Conservation (phyloP, 179 eudicot species). For the Beta lomatogona region DNA sequence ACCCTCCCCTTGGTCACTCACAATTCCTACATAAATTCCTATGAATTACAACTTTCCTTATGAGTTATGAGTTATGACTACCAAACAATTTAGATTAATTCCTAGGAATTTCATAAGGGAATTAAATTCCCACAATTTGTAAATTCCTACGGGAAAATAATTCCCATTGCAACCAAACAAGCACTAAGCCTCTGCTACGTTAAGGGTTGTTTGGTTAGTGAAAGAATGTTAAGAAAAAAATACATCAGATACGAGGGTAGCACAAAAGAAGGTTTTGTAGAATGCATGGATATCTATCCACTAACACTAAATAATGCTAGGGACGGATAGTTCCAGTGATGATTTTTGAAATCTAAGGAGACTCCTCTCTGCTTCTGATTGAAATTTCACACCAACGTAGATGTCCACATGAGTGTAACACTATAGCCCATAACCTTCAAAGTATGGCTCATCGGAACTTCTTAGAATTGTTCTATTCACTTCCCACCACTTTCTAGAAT, state of each 20-base stretch:
- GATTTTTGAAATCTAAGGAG: not conserved
- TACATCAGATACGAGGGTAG: not conserved
- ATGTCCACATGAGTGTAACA: too few relatives aligned
- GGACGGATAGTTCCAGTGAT: not conserved
- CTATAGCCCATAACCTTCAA: too few relatives aligned
- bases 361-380: not conserved
- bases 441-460: not conserved
- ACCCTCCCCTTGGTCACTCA: too few relatives aligned
- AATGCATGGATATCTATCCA: not conserved
- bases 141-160: too few relatives aligned
- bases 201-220: not conserved
- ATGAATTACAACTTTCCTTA: too few relatives aligned
- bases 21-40: too few relatives aligned
- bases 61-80: too few relatives aligned
- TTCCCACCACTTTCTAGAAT: not conserved
- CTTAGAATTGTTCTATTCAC: not conserved
- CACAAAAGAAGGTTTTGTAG: not conserved
- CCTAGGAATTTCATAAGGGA: too few relatives aligned
- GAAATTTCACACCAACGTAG: not conserved
- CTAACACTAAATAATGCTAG: not conserved
- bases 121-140: too few relatives aligned
- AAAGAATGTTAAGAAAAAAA: not conserved
- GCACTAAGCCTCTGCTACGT: not conserved
- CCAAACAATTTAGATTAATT: too few relatives aligned
- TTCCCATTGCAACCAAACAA: too few relatives aligned